Base-by-base conservation (phyloP, 192 early-diverging fungal genomes). In the Polychytrium aggregatum region DNA sequence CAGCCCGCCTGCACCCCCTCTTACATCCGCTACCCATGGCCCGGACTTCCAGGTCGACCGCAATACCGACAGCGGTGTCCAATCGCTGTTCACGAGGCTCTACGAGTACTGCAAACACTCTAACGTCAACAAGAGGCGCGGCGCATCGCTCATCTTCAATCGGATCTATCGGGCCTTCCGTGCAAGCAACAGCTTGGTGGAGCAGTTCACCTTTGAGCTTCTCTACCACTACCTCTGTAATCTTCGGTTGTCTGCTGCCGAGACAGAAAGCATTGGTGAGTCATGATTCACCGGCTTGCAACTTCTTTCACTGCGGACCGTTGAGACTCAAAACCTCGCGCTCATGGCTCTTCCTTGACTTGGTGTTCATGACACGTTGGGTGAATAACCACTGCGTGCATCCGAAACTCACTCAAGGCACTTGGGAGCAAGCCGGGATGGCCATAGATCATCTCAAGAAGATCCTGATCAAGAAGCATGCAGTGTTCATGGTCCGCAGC, bases 41-140 rank as follows among this genome's bases (percentile, higher is more conserved):
- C n/a, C n/a, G n/a, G n/a, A n/a, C n/a, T n/a, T n/a, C n/a, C n/a
- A n/a, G n/a, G n/a, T n/a, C n/a, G n/a, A n/a, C n/a, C n/a, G n/a
- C n/a, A n/a, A n/a, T n/a, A n/a, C n/a, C n/a, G n/a, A n/a, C n/a
- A 75, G 83, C 43, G 84, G 85, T 60, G 74, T 78, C 13, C 84
- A 85, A 40, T 82, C 79, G 1, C 44, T 87, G 13, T 57, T 74
- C 49, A 85, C 82, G 30, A 62, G 85, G 0, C 25, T 87, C 3
- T 83, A 81, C 55, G 65, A 60, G n/a, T 56, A 84, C 0, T 68
- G 75, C 21, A 54, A 73, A 1, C 79, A 87, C 46, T 62, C 71
- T 14, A 82, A 62, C 38, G 46, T 76, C 2, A 29, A 71, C 22
- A 88, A 86, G 30, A 63, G 86, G 6, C 56, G 84, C 20, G 82